Base-by-base conservation (phyloP, 2,329 filamentous ascomycete species). In the Neonectria punicea region DNA sequence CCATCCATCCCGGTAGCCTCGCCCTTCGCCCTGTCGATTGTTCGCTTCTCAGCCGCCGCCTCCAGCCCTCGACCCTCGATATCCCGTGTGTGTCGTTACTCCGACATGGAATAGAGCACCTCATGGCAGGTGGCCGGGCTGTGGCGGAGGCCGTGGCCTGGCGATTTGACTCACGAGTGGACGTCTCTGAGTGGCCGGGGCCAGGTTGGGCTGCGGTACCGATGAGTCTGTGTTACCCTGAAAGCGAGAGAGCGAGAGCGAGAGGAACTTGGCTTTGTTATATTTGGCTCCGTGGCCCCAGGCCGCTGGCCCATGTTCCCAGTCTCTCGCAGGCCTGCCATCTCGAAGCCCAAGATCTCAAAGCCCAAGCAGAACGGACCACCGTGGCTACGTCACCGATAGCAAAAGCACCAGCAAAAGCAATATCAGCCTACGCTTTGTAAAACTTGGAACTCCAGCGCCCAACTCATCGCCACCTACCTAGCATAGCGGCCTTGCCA, bases 221-320 rank as follows among this genome's bases (percentile, higher is more conserved):
- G 51, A 58, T 13, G 43, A 55, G 61, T 28, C 43, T 60, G 61
- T 60, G 61, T 64, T 58, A 59, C 61, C 51, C 20, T 32, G 56
- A 51, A 7, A 47, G 36, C 36, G 34, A 47, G 34, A 32, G 56
- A 46, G 43, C 30, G n/a, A 16, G 56, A 46, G 7, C 28, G 39
- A 43, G 34, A 47, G 34, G 22, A 50, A 55, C 41, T 22, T 54
- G 49, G 47, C 51, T 43, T 63, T 54, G 25, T 60, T 60, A 59
- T 59, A 63, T 59, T 51, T 63, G 41, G 49, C 43, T 46, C 10
- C 20, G 55, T 49, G 61, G 32, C 46, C 36, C 59, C 51, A 41
- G 46, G 28, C 34, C 55, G 39, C 8, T 18, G 43, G 49, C 32
- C 28, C n/a, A 49, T 28, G 22, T 25, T 49, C 44, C 5, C 8